Base-by-base conservation (phyloP, 2,329 filamentous ascomycete species). In the Alternaria rosae region DNA sequence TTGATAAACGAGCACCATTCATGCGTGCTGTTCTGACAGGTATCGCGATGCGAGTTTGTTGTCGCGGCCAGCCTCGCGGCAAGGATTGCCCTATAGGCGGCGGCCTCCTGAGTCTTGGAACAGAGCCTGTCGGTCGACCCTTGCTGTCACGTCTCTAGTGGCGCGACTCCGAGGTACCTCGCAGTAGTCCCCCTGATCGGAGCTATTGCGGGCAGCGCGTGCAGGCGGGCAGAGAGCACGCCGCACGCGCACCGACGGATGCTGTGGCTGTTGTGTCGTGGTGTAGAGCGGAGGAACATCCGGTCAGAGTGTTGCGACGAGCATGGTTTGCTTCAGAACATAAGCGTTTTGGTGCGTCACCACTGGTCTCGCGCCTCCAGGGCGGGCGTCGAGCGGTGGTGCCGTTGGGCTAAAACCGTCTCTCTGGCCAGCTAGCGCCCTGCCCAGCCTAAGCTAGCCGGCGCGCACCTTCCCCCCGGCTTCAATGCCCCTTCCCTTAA, bases 401-500 rank as follows among this genome's bases (percentile, higher is more conserved):
- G 58, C 58, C 53, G 59, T 61, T 61, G 59, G 59, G 59, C 55
- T 61, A 58, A 61, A 61, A 61, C 59, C 48, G 59, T 54, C 59
- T 28, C 42, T 50, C 47, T 26, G 59, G 28, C 59, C 59, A 38
- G 20, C 42, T 35, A 53, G 59, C 55, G 55, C 59, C 48, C 59
- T 52, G 59, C 59, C 50, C 59, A 58, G 54, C 30, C 58, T 15
- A 53, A 42, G 48, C 59, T 61, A 61, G 59, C 54, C 54, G 59
- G 66, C 58, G 70, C 70, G 65, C 67, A 57, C 67, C 61, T 64
- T 63, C 64, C 73, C 68, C 72, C 71, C 70, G 67, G 69, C 73
- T 72, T 72, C 67, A 71, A 68, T 64, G 66, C 69, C 68, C 65
- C 66, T 70, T 70, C 72, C 69, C 69, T 73, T 77, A 74, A 76